phyloP scores from a whole-genome alignment of 2,329 filamentous ascomycete genomes.

The Cordyceps farinosa region DNA sequence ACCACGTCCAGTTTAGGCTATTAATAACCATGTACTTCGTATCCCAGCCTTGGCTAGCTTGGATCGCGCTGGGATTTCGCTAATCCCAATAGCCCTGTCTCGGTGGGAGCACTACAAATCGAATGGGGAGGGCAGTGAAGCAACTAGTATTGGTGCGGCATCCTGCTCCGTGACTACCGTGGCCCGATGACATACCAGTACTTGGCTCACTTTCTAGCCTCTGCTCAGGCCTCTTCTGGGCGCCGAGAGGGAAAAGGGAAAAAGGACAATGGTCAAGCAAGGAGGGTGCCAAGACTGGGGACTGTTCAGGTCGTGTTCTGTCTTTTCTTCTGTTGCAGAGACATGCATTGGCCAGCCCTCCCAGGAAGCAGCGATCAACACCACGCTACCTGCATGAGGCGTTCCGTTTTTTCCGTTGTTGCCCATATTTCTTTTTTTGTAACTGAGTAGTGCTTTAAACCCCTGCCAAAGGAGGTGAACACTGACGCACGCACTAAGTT shows the following conservation, averaged over 20 bases:
- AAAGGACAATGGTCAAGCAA: background rate
- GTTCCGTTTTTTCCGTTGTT: background rate
- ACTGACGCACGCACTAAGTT: no score
- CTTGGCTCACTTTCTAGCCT: background rate
- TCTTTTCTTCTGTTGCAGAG: background rate
- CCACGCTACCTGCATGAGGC: background rate
- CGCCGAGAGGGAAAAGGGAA: background rate
- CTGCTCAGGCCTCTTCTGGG: background rate
- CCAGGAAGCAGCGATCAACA: background rate
- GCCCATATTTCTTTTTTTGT: no score
- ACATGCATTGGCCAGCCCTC: background rate
- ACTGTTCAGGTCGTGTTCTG: background rate
- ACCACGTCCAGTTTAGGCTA: background rate
- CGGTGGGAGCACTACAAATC: background rate
- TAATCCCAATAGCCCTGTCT: background rate
- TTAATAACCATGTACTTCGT: slow-evolving; percentile 7
- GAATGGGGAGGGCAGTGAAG: background rate
- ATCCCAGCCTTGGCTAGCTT: slow-evolving; percentile 13
- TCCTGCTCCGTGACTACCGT: background rate
- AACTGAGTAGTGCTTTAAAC: no score
- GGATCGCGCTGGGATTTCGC: slow-evolving; percentile 10
- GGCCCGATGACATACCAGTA: background rate
- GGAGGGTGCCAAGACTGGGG: background rate
- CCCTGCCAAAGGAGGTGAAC: no score
- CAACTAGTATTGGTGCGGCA: background rate